Evolutionary conservation across 768 basidiomycete genomes (phyloP).

Genomic region (Xerocomellus amylosporus): DNA sequence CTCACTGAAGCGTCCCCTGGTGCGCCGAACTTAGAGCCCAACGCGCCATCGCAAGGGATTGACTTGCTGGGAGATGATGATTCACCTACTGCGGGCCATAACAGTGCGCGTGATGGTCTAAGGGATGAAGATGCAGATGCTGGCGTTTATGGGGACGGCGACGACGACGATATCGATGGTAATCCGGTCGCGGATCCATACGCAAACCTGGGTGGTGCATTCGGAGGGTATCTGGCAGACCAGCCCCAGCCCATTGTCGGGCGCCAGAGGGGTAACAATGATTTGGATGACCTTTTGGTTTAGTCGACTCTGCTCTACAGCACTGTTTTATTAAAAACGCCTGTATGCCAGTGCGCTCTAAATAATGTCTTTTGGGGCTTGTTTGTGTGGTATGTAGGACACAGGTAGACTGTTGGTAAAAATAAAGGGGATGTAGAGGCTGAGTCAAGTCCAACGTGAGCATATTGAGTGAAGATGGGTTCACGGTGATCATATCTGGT

Average conservation of each 20-base stretch:
- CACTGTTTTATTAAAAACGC: neutral
- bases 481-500: neutral
- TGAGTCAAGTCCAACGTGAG: neutral
- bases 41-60: conserved; percentile 25
- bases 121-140: conserved; percentile 24
- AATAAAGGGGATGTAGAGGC: neutral
- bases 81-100: neutral
- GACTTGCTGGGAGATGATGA: conserved; percentile 22
- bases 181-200: conserved; percentile 62
- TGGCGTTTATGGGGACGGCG: conserved; percentile 37
- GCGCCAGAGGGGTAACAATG: conserved; percentile 40
- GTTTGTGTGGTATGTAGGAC: conserved; percentile 11
- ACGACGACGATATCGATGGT: conserved; percentile 40
- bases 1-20: conserved; percentile 25
- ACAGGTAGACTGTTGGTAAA: neutral
- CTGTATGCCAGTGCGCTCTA: conserved; percentile 5
- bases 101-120: conserved; percentile 12
- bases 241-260: conserved; percentile 61
- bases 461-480: neutral
- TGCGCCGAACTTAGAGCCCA: conserved; percentile 33
- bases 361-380: neutral
- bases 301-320: conserved; percentile 22
- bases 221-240: conserved; percentile 71
- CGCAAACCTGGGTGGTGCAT: conserved; percentile 74
- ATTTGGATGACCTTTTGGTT: conserved; percentile 69